Base-by-base conservation (phyloP, 352 stramenopile genomes). In the Pythium myriotylum region DNA sequence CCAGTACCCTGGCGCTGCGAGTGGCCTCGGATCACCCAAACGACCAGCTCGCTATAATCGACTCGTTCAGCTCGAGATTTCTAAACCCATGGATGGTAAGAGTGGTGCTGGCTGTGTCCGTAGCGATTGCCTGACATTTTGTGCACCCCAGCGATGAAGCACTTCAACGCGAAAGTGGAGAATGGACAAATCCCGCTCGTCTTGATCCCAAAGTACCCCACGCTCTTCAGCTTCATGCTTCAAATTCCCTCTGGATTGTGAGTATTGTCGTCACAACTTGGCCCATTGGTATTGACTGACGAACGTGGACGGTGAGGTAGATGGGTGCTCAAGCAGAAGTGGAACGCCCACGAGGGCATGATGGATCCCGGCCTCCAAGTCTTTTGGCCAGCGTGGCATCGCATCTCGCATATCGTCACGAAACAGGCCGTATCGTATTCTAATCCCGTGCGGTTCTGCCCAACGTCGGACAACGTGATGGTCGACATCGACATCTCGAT, bases 401-500 rank as follows among this genome's bases (percentile, higher is more conserved):
- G 87, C 63, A 79, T 95, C 52, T 94, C 84, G 33, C 87, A 95
- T 68, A 91, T 95, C 27, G 84, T 95, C 14, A 94, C 87, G 39
- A 91, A 92, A 67, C 84, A 93, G 47, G 85, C 85, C 0, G 84
- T 96, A 33, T 86, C 85, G n/a, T 96, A 92, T 61, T 86, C 77
- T 23, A 91, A 88, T 45, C 76, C 76, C 0, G 81, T 92, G 46
- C 77, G 69, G 17, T 81, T 79, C 45, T 94, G 85, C 46, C 83
- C 85, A 4, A 96, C 87, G 9, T 78, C 70, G 7, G 86, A 96
- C 67, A 96, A 94, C 51, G 85, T 96, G 17, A 94, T 96, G 86
- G 79, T 94, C 19, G 74, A 94, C 56, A 91, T 95, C 48, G 83
- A 94, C 69, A 87, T 94, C 55, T 95, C 86, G 29, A 87, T 95